Evolutionary conservation across 1,284 basidiomycete genomes (phyloP).

Genomic region (Boletus mariae): DNA sequence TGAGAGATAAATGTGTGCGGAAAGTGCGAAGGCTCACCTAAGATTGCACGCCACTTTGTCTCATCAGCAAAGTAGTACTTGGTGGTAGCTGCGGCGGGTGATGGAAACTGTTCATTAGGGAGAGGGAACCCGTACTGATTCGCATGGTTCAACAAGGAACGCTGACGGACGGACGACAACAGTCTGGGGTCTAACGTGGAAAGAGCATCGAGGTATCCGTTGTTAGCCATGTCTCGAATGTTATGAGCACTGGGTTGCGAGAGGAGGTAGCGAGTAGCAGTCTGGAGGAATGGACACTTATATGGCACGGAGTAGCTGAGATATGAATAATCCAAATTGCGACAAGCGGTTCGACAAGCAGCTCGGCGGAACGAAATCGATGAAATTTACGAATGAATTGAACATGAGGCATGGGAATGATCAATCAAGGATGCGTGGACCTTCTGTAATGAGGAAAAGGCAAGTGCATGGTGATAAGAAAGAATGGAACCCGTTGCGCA

Average conservation of each 20-base stretch:
- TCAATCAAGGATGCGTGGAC: not conserved
- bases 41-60: conserved; percentile 2
- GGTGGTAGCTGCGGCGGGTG: conserved; percentile 2
- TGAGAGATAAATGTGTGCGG: not conserved
- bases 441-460: not conserved
- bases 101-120: not conserved
- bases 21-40: not conserved
- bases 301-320: not conserved
- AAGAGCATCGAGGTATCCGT: not conserved
- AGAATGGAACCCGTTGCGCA: not conserved
- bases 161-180: not conserved
- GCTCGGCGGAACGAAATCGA: not conserved
- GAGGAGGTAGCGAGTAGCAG: too few relatives aligned
- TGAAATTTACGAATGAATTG: not conserved
- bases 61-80: conserved; percentile 9
- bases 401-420: not conserved
- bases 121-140: conserved; percentile 7
- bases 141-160: not conserved
- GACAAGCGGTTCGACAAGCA: not conserved
- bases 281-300: not conserved
- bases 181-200: not conserved
- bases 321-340: not conserved
- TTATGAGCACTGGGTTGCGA: too few relatives aligned
- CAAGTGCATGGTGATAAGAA: too few relatives aligned
- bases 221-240: not conserved